Evolutionary conservation across 352 stramenopile species (phyloP).

Genomic region (Globisporangium iwayamae): DNA sequence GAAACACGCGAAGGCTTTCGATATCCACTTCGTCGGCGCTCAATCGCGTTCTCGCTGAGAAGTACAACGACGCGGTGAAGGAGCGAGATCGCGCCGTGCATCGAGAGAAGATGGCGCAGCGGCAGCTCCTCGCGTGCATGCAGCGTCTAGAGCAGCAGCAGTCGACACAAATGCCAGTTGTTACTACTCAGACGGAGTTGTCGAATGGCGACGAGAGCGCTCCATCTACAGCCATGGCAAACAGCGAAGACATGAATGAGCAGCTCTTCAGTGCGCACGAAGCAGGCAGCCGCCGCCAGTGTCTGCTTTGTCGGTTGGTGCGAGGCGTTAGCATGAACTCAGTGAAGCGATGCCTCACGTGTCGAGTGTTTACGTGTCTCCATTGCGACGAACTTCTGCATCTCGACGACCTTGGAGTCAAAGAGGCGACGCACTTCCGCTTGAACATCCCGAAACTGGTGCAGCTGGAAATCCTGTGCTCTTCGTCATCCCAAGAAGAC

Average conservation of each 20-base stretch:
- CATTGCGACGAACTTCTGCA: slow-evolving; percentile 49
- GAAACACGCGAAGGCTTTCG: neutral
- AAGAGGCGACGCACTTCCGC: slow-evolving; percentile 42
- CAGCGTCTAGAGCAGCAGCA: slow-evolving; percentile 18
- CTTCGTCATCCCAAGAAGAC: neutral
- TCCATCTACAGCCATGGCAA: neutral
- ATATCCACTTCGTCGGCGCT: slow-evolving; percentile 18
- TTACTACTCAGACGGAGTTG: neutral
- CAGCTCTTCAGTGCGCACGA: neutral
- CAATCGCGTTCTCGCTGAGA: slow-evolving; percentile 37
- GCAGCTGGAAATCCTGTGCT: neutral
- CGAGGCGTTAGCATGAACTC: slow-evolving; percentile 8
- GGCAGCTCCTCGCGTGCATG: slow-evolving; percentile 28
- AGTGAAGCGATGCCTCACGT: slow-evolving; percentile 44
- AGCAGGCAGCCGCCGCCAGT: slow-evolving; percentile 9
- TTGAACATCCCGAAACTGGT: slow-evolving; percentile 23
- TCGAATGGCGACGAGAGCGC: slow-evolving; percentile 5
- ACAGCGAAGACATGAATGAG: neutral
- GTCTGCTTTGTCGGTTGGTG: slow-evolving; percentile 33
- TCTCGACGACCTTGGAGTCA: slow-evolving; percentile 60
- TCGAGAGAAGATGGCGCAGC: slow-evolving; percentile 24
- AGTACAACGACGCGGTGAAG: slow-evolving; percentile 32
- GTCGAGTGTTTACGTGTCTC: slow-evolving; percentile 36
- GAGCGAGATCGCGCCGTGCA: slow-evolving; percentile 43
- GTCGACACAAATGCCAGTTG: neutral